Conservation (phyloP, 129 eudicot species). For the Chrysanthemum seticuspe region DNA sequence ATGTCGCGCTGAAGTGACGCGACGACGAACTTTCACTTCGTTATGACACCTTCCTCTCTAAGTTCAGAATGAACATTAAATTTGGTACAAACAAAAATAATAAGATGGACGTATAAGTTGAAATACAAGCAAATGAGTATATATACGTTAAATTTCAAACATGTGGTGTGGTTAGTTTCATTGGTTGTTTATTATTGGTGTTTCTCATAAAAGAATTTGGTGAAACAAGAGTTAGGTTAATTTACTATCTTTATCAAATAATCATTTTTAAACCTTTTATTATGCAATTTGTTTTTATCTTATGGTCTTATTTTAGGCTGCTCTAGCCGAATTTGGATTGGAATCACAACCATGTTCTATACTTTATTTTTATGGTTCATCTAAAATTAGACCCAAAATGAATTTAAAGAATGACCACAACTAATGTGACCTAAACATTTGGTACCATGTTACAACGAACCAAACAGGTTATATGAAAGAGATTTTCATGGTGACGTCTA, state of each 20-base stretch:
- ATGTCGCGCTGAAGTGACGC: too few relatives aligned
- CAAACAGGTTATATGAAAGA: background rate
- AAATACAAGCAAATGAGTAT: too few relatives aligned
- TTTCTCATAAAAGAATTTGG: background rate
- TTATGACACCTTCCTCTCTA: too few relatives aligned
- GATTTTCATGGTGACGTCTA: background rate
- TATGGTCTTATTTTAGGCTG: background rate
- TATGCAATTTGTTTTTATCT: background rate
- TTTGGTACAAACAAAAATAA: too few relatives aligned
- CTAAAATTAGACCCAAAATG: background rate
- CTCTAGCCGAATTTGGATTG: too few relatives aligned
- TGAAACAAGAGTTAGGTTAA: constrained; percentile 10
- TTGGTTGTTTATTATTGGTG: background rate
- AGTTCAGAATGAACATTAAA: too few relatives aligned
- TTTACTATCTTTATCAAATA: background rate
- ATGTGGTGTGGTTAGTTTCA: too few relatives aligned
- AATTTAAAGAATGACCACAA: background rate
- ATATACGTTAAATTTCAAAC: too few relatives aligned
- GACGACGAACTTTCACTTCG: too few relatives aligned
- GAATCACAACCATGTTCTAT: background rate
- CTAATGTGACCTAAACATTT: background rate
- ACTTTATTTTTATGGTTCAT: background rate
- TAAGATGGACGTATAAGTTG: too few relatives aligned
- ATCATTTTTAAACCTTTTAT: too few relatives aligned
- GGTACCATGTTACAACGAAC: background rate